phyloP scores from a whole-genome alignment of 768 basidiomycete species.

The Podaxis rugospora region DNA sequence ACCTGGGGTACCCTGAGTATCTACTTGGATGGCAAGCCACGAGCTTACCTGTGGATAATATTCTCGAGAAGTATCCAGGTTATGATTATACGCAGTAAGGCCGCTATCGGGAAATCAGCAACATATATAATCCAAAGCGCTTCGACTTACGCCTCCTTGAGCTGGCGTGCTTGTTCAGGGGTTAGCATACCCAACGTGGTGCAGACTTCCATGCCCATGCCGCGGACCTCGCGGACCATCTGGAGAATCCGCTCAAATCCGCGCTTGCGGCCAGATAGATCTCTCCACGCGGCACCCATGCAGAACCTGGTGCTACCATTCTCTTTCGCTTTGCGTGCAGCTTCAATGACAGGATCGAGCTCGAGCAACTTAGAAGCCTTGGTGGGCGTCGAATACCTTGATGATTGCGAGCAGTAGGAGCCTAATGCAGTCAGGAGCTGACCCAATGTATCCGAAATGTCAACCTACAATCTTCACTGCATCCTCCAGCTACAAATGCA shows the following conservation, averaged over 20 bases:
- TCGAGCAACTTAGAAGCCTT: conserved; percentile 85
- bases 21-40: not conserved
- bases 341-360: conserved; percentile 88
- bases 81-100: conserved; percentile 97
- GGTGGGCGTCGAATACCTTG: conserved; percentile 86
- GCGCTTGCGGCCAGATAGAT: conserved; percentile 86
- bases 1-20: conserved; percentile 48
- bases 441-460: not conserved
- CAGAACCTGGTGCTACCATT: conserved; percentile 98
- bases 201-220: conserved; percentile 99
- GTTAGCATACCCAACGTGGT: conserved; percentile 97
- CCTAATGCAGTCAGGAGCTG: conserved; percentile 37
- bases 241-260: conserved; percentile 90
- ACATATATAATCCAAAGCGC: not conserved
- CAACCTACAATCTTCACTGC: conserved; percentile 85
- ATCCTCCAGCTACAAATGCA: conserved; percentile 73
- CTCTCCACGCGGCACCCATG: conserved; percentile 99
- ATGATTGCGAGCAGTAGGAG: conserved; percentile 97
- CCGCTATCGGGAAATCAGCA: conserved; percentile 45
- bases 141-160: conserved; percentile 83
- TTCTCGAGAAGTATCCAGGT: conserved; percentile 96
- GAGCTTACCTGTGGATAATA: conserved; percentile 80
- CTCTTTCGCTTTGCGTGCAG: conserved; percentile 89
- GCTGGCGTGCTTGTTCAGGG: conserved; percentile 84
- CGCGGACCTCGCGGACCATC: conserved; percentile 89